A percentile compares a stretch with the other conserved stretches of the same genome.
These are phyloP conservation scores for Ogataea philodendri DNA, from an alignment of 805 yeast species.

Conservation along the genomic window DNA sequence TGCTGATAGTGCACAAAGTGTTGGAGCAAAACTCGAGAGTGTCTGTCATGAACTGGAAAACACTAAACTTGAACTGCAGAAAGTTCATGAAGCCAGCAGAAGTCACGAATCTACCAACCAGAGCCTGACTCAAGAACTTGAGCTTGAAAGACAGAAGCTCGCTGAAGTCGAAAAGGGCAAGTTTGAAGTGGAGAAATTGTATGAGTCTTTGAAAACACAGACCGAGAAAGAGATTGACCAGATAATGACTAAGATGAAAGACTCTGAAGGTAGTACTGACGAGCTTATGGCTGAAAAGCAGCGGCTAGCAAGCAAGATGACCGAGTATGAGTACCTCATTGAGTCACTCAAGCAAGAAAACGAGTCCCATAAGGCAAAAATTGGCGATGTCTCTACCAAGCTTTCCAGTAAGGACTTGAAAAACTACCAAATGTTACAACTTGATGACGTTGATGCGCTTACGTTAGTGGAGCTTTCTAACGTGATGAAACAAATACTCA, in stretches of 20 bases:
- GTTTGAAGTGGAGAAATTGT: background rate
- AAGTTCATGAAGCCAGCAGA: too few relatives aligned
- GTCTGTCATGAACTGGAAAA: too few relatives aligned
- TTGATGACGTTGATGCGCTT: conserved; percentile 12
- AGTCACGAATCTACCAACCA: too few relatives aligned
- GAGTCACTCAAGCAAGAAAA: conserved; percentile 8
- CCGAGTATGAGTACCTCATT: conserved; percentile 8
- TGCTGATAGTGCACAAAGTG: too few relatives aligned
- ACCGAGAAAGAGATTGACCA: conserved; percentile 1
- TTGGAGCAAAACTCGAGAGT: too few relatives aligned
- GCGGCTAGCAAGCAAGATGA: background rate
- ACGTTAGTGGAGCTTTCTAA: conserved; percentile 18
- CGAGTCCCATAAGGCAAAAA: background rate
- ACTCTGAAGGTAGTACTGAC: too few relatives aligned
- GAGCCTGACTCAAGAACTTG: too few relatives aligned
- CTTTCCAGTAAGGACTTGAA: conserved; percentile 6
- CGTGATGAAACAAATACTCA: conserved; percentile 14
- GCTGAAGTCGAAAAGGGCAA: background rate
- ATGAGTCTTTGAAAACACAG: background rate
- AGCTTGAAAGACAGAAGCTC: too few relatives aligned
- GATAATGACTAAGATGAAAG: background rate
- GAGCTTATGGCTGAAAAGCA: background rate
- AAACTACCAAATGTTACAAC: conserved; percentile 12
- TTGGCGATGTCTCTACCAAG: conserved; percentile 8
- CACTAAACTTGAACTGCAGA: too few relatives aligned